Evolutionary conservation across 140 eudicot species (phyloP).

Genomic region (Senecio squalidus): DNA sequence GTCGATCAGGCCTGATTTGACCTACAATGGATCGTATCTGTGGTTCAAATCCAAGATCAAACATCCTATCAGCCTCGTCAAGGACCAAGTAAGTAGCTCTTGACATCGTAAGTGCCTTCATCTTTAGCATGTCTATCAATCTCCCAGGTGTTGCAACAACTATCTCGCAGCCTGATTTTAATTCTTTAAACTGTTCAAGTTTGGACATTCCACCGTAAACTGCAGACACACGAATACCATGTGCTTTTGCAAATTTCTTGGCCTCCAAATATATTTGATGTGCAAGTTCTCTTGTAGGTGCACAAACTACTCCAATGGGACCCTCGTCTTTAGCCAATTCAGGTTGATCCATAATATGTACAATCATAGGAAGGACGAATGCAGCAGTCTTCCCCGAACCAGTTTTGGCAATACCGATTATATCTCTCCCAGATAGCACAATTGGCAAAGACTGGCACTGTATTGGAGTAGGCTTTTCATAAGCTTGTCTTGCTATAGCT

Average conservation of each 20-base stretch:
- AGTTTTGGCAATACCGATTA: slow-evolving; percentile 96
- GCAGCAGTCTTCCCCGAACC: slow-evolving; percentile 99
- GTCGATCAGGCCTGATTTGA: slow-evolving; percentile 98
- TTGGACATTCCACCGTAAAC: slow-evolving; percentile 99
- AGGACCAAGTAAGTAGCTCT: slow-evolving; percentile 94
- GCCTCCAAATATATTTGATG: slow-evolving; percentile 95
- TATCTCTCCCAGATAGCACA: slow-evolving; percentile 85
- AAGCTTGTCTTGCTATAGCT: slow-evolving; percentile 87
- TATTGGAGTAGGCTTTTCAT: slow-evolving; percentile 93
- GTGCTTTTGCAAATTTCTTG: slow-evolving; percentile 85
- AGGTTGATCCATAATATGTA: slow-evolving; percentile 95
- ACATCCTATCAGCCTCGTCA: slow-evolving; percentile 99
- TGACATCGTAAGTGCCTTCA: slow-evolving; percentile 86
- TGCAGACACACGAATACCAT: slow-evolving; percentile 85
- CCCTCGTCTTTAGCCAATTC: slow-evolving; percentile 95
- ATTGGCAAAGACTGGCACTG: slow-evolving; percentile 95
- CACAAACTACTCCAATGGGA: slow-evolving; percentile 94
- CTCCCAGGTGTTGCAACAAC: slow-evolving; percentile 99
- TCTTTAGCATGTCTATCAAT: slow-evolving; percentile 84
- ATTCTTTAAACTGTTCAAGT: slow-evolving; percentile 91
- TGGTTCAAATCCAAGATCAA: slow-evolving; percentile 98
- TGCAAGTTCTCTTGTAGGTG: slow-evolving; percentile 95
- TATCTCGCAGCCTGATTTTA: slow-evolving; percentile 89
- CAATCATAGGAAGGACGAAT: slow-evolving; percentile 96
- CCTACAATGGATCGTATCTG: slow-evolving; percentile 94